phyloP scores from a whole-genome alignment of 2,329 filamentous ascomycete species.

The Ophiostoma sp. region DNA sequence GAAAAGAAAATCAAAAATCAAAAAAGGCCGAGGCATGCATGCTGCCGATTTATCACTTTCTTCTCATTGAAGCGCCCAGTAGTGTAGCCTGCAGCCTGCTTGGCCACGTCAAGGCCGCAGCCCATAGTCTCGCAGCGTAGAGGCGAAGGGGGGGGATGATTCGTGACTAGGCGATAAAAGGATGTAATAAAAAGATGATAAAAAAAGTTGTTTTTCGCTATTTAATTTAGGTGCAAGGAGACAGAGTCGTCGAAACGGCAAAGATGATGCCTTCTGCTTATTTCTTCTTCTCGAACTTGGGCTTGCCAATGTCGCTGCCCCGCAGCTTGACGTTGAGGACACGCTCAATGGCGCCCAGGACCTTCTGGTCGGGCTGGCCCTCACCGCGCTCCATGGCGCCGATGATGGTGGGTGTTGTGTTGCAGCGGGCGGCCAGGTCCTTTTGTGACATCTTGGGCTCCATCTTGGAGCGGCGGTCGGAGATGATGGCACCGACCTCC shows the following conservation, averaged over 20 bases:
- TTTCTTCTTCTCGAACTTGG: constrained; percentile 58
- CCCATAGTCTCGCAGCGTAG: not conserved
- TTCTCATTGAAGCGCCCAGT: not conserved
- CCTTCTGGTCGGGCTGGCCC: constrained; percentile 76
- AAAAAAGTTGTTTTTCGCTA: not conserved
- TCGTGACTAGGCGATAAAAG: not conserved
- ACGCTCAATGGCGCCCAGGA: constrained; percentile 71
- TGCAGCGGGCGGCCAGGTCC: constrained; percentile 77
- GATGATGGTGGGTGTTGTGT: constrained; percentile 74
- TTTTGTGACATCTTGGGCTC: constrained; percentile 97
- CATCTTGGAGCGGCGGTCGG: constrained; percentile 69
- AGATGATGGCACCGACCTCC: constrained; percentile 76
- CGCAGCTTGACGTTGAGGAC: constrained; percentile 84
- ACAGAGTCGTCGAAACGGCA: not conserved
- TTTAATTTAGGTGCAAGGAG: not conserved
- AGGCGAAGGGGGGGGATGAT: not conserved
- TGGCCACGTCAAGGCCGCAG: not conserved
- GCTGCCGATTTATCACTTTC: not conserved
- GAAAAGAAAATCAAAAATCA: not conserved
- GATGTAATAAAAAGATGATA: not conserved
- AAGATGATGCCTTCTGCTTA: constrained; percentile 22
- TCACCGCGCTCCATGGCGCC: constrained; percentile 80
- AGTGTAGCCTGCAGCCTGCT: not conserved
- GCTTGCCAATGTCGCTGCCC: constrained; percentile 69
- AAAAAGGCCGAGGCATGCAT: not conserved